phyloP scores from a whole-genome alignment of 2,329 filamentous ascomycete species.

The Rhytidhysteron rufulum region DNA sequence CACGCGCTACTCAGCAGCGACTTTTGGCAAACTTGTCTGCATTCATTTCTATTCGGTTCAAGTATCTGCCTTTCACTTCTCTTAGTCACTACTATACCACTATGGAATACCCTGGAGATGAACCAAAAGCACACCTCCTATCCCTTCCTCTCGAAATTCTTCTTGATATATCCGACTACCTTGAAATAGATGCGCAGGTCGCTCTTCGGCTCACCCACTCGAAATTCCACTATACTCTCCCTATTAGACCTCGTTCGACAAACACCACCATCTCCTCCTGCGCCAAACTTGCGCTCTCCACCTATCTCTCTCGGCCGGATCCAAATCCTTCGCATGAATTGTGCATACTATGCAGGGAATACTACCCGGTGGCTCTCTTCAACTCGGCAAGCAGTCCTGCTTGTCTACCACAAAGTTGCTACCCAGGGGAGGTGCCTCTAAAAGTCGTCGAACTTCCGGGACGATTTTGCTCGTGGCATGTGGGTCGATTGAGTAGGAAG shows the following conservation, averaged over 20 bases:
- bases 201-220: slow-evolving; percentile 36
- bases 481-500: slow-evolving; percentile 21
- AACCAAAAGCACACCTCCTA: slow-evolving; percentile 17
- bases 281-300: slow-evolving; percentile 24
- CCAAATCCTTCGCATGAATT: slow-evolving; percentile 13
- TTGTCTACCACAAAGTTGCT: slow-evolving; percentile 13
- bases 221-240: slow-evolving; percentile 24
- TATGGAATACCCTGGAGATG: too few relatives aligned
- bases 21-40: too few relatives aligned
- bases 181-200: slow-evolving; percentile 34
- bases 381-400: slow-evolving; percentile 25
- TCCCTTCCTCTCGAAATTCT: slow-evolving; percentile 40
- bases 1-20: too few relatives aligned
- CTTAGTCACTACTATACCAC: too few relatives aligned
- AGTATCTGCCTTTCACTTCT: too few relatives aligned
- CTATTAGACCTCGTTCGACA: slow-evolving; percentile 12
- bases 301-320: slow-evolving; percentile 16
- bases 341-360: slow-evolving; percentile 28
- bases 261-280: slow-evolving; percentile 19
- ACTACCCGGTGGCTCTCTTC: slow-evolving; percentile 27
- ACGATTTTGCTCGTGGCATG: slow-evolving; percentile 32
- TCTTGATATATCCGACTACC: slow-evolving; percentile 31
- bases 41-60: too few relatives aligned
- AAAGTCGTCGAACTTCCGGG: slow-evolving; percentile 26
- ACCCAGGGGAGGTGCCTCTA: slow-evolving; percentile 4